Base-by-base conservation (phyloP, 805 yeast genomes). In the Ascoidea tarda region DNA sequence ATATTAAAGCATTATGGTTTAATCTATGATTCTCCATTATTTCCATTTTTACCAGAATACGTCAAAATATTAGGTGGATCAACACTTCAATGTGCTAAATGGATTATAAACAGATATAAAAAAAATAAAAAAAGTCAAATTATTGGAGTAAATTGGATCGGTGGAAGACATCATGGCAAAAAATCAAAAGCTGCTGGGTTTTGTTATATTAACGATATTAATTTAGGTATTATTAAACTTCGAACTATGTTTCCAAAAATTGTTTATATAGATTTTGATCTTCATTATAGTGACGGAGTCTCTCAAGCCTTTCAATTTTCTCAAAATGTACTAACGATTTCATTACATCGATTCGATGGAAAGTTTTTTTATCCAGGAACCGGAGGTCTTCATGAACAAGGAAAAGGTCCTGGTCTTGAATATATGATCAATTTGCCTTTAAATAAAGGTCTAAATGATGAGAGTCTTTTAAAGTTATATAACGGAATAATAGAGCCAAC, bases 271-370 rank as follows among this genome's bases (percentile, higher is more conserved):
- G 95, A 85, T 63, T 64, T 85, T 5, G 95, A 85, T 63, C 63
- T 85, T 6, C 95, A 85, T 62, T 90, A 84, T 63, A 90, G 91
- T 0, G 90, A 85, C 63, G 95, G 89, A 0, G 91, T 85, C 5
- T 82, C 82, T 50, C 67, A 69, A 2, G 87, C 88, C 0, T 84
- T 82, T 64, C 66, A 70, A 55, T 71, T 66, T 54, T 75, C 84
- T 1, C 69, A 71, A 46, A 74, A 73, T 38, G 84, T 85, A 0
- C 63, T 75, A 51, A 81, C 86, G 0, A 67, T 82, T 21, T 82
- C 89, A 0, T 55, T 84, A 2, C 95, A 85, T 64, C 61, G 85
- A 33, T 70, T 65, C 56, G 91, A 81, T 52, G 52, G 72, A 2
- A 89, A 88, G 0, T 85, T 85, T 60, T 21, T 21, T 21, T 85